These are phyloP conservation scores for Zygosaccharomyces sapae DNA, from an alignment of 1,139 yeast genomes.

Conservation along the genomic window DNA sequence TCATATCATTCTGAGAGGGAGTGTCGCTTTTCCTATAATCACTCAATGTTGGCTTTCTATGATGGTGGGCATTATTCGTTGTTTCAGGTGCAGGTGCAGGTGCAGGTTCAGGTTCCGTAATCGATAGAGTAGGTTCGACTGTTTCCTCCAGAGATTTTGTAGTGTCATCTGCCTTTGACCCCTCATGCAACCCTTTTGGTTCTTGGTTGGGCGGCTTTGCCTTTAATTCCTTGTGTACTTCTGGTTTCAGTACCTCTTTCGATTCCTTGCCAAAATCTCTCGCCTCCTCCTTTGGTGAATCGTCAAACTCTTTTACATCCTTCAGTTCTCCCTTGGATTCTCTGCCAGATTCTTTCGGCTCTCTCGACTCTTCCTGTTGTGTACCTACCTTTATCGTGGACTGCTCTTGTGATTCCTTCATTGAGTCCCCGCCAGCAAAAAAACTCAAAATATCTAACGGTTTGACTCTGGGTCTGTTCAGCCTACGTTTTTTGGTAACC, in stretches of 20 bases:
- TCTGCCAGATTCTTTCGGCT: no score
- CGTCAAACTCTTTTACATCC: not conserved
- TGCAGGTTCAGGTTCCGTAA: not conserved
- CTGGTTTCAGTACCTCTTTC: not conserved
- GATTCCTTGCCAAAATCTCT: no score
- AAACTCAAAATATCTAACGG: conserved; percentile 37
- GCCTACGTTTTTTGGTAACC: conserved; percentile 19
- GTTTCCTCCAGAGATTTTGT: no score
- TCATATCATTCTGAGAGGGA: conserved; percentile 15
- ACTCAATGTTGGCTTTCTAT: conserved; percentile 5
- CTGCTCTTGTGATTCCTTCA: not conserved
- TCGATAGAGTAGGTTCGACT: no score
- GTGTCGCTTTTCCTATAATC: conserved; percentile 1
- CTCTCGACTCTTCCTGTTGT: no score
- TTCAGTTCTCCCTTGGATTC: not conserved
- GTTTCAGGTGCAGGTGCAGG: not conserved
- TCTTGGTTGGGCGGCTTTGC: no score
- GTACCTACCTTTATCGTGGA: no score
- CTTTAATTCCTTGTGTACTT: not conserved
- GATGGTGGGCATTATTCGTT: not conserved
- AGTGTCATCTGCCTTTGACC: no score
- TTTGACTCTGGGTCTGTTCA: conserved; percentile 27
- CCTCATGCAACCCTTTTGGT: not conserved
- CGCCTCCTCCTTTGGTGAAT: not conserved
- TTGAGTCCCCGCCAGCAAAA: conserved; percentile 38